Conservation (phyloP, 2,329 filamentous ascomycete species). For the Colletotrichum neosansevieriae region DNA sequence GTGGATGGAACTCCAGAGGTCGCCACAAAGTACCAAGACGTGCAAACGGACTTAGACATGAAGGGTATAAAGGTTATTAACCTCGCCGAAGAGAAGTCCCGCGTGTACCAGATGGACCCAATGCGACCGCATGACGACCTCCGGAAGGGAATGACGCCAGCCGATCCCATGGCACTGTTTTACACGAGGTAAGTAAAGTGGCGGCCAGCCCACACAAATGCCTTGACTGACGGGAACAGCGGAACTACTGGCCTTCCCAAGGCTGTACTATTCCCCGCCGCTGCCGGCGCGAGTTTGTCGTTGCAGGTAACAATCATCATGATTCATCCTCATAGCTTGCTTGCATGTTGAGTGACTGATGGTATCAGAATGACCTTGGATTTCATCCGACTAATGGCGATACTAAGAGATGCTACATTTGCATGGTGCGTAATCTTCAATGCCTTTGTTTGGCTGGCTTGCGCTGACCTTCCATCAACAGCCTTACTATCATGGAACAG, state of each 20-base stretch:
- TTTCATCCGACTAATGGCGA: not conserved
- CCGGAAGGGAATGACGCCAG: constrained; percentile 61
- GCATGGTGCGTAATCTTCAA: not conserved
- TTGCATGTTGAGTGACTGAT: not conserved
- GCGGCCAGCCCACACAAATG: accelerated
- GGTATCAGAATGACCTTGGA: constrained; percentile 10
- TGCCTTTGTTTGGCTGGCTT: accelerated
- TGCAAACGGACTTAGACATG: constrained; percentile 63
- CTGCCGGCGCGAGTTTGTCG: constrained; percentile 49
- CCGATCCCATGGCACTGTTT: constrained; percentile 72
- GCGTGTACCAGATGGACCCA: constrained; percentile 57
- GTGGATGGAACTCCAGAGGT: constrained; percentile 69
- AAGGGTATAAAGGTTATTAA: constrained; percentile 67
- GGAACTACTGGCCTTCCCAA: constrained; percentile 84
- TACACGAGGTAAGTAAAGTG: constrained; percentile 64
- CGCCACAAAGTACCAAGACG: constrained; percentile 67
- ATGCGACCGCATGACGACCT: constrained; percentile 67
- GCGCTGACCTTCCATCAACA: constrained; percentile 43
- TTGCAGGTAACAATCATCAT: not conserved
- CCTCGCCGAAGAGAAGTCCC: constrained; percentile 53
- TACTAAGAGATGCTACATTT: constrained; percentile 20
- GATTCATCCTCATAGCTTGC: accelerated
- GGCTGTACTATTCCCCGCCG: constrained; percentile 71
- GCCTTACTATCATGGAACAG: constrained; percentile 78
- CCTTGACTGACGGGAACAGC: constrained; percentile 48